A percentile compares a stretch with the other conserved stretches of the same genome.
phyloP scores from a whole-genome alignment of 257 asterid species.

The Solanum virginianum region DNA sequence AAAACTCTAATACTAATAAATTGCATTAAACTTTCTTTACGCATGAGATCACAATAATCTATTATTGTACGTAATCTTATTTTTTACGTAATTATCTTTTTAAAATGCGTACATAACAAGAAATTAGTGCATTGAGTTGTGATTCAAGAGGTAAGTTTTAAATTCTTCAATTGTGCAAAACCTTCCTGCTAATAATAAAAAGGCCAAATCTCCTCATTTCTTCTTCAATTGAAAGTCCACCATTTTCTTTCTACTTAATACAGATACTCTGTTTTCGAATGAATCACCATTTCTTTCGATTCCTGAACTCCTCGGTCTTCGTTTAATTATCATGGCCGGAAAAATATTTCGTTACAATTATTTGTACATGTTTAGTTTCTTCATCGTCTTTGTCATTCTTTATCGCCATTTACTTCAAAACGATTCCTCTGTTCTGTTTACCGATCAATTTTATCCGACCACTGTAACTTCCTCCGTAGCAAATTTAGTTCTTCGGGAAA shows the following conservation, averaged over 20 bases:
- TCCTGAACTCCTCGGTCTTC: background rate
- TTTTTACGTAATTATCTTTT: too few species aligned
- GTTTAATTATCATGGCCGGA: background rate
- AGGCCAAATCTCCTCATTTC: background rate
- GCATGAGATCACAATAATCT: too few species aligned
- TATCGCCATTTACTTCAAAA: conserved; percentile 46
- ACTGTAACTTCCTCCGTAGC: background rate
- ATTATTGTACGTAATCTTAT: too few species aligned
- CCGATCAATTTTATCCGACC: background rate
- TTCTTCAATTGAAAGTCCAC: background rate
- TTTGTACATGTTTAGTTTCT: conserved; percentile 26
- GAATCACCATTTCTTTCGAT: background rate
- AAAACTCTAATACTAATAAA: too few species aligned
- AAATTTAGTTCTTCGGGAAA: conserved; percentile 13
- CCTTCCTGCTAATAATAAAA: background rate
- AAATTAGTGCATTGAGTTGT: too few species aligned
- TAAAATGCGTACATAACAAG: too few species aligned
- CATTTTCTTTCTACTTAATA: background rate
- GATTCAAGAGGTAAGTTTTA: background rate
- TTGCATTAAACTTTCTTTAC: too few species aligned
- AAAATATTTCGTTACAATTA: conserved; percentile 30
- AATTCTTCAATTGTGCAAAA: background rate
- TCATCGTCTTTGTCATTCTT: conserved; percentile 38
- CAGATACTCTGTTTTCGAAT: too few species aligned
- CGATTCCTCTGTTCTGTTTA: background rate